Evolutionary conservation across 371 early-diverging fungal species (phyloP).

Genomic region (Blyttiomyces sp.): DNA sequence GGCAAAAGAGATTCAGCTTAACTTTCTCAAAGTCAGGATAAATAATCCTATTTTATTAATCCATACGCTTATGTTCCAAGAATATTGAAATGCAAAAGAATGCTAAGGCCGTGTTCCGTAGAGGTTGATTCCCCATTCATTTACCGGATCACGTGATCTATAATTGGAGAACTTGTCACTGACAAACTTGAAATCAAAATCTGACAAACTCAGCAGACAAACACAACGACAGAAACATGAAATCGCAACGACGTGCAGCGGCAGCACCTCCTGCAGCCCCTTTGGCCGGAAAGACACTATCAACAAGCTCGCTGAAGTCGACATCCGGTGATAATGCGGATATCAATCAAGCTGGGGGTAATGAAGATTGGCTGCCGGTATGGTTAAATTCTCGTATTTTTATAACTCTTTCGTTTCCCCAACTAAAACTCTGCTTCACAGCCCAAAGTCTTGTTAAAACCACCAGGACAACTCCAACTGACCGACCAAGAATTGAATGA

Average conservation of each 20-base stretch:
- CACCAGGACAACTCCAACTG: constrained; percentile 50
- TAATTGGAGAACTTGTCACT: no score
- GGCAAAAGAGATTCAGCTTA: no score
- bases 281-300: constrained; percentile 13
- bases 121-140: no score
- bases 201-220: no score
- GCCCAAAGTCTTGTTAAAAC: constrained; percentile 56
- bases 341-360: constrained; percentile 12
- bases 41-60: no score
- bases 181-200: no score
- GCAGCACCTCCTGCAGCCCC: constrained; percentile 1
- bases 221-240: constrained; percentile 14
- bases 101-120: no score
- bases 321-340: constrained; percentile 2
- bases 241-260: constrained; percentile 12
- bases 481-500: constrained; percentile 55
- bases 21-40: no score
- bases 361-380: constrained; percentile 56
- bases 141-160: no score
- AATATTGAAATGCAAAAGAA: no score
- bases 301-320: constrained; percentile 28
- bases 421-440: constrained; percentile 5
- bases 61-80: no score
- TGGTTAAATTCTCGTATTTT: background rate
- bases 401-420: background rate